Conservation (phyloP, 768 basidiomycete species). For the Pleurotus salmoneostramineus region DNA sequence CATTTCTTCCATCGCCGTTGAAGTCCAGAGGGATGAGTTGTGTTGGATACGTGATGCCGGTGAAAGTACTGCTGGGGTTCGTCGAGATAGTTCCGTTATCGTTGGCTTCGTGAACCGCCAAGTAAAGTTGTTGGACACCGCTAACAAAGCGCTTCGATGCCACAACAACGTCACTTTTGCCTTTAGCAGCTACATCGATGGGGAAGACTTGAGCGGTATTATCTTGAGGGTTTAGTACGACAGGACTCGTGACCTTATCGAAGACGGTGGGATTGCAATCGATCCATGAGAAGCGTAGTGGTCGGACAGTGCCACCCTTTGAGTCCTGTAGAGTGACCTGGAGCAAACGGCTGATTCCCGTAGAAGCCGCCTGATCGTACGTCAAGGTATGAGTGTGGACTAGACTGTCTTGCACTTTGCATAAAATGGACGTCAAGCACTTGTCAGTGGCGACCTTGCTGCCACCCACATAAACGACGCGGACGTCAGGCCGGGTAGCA, state of each 20-base stretch:
- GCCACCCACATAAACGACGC: neutral
- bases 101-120: neutral
- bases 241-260: neutral
- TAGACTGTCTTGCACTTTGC: neutral
- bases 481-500: neutral
- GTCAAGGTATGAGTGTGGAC: neutral
- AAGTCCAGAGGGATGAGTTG: neutral
- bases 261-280: constrained; percentile 9
- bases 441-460: neutral
- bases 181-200: neutral
- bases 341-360: neutral
- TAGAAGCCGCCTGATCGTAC: neutral
- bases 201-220: neutral
- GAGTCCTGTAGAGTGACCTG: constrained; percentile 6
- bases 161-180: neutral
- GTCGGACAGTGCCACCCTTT: constrained; percentile 5
- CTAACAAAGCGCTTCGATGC: neutral
- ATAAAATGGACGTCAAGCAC: neutral
- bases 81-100: neutral
- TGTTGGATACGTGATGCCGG: neutral
- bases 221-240: neutral
- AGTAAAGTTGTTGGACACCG: neutral
- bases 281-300: constrained; percentile 9
- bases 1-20: neutral
- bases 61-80: neutral